Conservation (phyloP, 331 rosid species). For the Prunus yedoensis region DNA sequence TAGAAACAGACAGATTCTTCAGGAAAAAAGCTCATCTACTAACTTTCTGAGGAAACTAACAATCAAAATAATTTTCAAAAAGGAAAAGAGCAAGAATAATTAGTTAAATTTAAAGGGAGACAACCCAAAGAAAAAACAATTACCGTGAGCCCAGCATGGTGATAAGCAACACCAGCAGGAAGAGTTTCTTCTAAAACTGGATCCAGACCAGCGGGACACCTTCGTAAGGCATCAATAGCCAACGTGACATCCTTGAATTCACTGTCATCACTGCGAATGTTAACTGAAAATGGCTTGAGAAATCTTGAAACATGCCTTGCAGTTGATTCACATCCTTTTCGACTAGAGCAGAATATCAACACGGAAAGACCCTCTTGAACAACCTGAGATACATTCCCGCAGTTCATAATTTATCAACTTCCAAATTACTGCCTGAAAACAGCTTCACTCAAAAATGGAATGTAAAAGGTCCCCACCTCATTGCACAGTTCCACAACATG, state of each 20-base stretch:
- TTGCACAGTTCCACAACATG: constrained; percentile 95
- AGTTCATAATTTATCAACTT: constrained; percentile 22
- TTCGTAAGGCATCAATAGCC: constrained; percentile 73
- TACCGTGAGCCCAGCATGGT: constrained; percentile 99
- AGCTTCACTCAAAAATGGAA: constrained; percentile 22
- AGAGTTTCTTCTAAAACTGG: constrained; percentile 84
- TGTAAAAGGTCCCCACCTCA: constrained; percentile 54
- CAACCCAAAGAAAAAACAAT: constrained; percentile 20
- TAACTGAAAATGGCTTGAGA: constrained; percentile 54
- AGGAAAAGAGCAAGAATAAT: background rate
- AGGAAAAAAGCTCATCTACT: background rate
- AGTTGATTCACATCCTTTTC: constrained; percentile 98
- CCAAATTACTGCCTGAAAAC: constrained; percentile 25
- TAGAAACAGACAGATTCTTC: background rate
- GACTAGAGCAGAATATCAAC: constrained; percentile 90
- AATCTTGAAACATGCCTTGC: constrained; percentile 83
- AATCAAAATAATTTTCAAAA: constrained; percentile 3
- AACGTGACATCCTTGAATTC: constrained; percentile 64
- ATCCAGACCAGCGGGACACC: constrained; percentile 90
- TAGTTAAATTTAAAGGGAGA: constrained; percentile 11
- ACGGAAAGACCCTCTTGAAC: constrained; percentile 96
- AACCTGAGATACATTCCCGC: constrained; percentile 55
- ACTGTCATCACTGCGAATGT: constrained; percentile 42
- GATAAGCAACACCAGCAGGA: constrained; percentile 93
- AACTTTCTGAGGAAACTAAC: background rate